Percentiles rank a stretch among this genome's conserved stretches.
These are phyloP conservation scores for Zymoseptoria tritici DNA, from an alignment of 2,329 filamentous ascomycete species.

Conservation along the genomic window DNA sequence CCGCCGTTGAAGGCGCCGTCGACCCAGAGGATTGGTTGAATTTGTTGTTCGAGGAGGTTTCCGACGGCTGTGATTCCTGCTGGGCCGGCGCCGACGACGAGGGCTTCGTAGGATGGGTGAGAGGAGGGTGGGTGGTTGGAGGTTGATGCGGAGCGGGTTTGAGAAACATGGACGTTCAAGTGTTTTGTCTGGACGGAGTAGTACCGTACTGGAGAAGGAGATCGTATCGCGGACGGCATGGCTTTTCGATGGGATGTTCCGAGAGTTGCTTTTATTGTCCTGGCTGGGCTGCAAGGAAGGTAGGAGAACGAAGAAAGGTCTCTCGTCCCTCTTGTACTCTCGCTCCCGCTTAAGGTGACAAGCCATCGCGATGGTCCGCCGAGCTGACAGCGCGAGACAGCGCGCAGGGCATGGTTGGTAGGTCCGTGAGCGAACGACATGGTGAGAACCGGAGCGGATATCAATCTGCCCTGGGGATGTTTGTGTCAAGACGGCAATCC, in stretches of 20 bases:
- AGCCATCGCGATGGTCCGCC: not conserved
- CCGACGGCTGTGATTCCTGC: constrained; percentile 54
- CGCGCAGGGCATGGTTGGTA: not conserved
- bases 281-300: not conserved
- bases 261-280: not conserved
- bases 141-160: not conserved
- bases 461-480: not conserved
- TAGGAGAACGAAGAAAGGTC: not conserved
- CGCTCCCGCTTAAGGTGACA: not conserved
- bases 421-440: not conserved
- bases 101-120: constrained; percentile 38
- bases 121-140: not conserved
- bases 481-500: not conserved
- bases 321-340: not conserved
- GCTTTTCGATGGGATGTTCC: not conserved
- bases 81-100: constrained; percentile 53
- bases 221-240: not conserved
- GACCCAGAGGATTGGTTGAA: constrained; percentile 50
- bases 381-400: not conserved
- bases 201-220: not conserved
- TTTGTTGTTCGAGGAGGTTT: constrained; percentile 51
- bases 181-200: not conserved
- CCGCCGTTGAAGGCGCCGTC: constrained; percentile 48
- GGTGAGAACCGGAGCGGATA: not conserved
- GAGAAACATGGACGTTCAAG: not conserved